Conservation (phyloP, 2,329 filamentous ascomycete genomes). For the Xylaria sp. region DNA sequence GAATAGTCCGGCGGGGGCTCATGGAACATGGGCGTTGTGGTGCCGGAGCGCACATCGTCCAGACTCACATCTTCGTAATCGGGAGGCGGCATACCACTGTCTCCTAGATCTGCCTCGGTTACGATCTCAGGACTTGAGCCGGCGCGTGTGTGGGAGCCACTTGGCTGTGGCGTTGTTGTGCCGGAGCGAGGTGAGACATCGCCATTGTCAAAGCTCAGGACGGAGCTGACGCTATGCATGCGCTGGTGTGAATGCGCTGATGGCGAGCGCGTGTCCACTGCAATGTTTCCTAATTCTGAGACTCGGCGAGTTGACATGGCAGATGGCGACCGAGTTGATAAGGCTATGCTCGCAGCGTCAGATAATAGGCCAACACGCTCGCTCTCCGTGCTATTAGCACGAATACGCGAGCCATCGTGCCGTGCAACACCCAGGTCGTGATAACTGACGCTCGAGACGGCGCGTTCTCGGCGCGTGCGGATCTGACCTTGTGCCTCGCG, state of each 20-base stretch:
- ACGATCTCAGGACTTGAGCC: slow-evolving; percentile 64
- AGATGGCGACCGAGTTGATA: slow-evolving; percentile 45
- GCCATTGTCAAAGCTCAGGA: slow-evolving; percentile 62
- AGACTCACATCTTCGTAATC: slow-evolving; percentile 64
- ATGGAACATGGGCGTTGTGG: slow-evolving; percentile 54
- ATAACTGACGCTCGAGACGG: slow-evolving; percentile 80
- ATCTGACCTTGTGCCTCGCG: slow-evolving; percentile 65
- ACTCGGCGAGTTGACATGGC: slow-evolving; percentile 37
- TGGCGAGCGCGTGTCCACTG: slow-evolving; percentile 50
- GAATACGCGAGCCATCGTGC: slow-evolving; percentile 79
- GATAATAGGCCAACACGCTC: slow-evolving; percentile 77
- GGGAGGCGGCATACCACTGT: slow-evolving; percentile 60
- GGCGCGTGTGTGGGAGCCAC: slow-evolving; percentile 51
- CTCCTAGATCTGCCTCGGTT: slow-evolving; percentile 61
- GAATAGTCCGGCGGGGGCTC: slow-evolving; percentile 65
- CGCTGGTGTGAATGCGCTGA: slow-evolving; percentile 53
- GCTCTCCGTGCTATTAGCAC: slow-evolving; percentile 78
- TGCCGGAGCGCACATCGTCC: slow-evolving; percentile 53
- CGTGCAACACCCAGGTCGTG: slow-evolving; percentile 78
- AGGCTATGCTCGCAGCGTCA: slow-evolving; percentile 72
- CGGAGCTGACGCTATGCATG: slow-evolving; percentile 63
- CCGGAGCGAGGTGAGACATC: slow-evolving; percentile 55
- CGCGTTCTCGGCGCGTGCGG: slow-evolving; percentile 69
- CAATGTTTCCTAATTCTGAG: slow-evolving; percentile 31
- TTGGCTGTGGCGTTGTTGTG: slow-evolving; percentile 54